A percentile compares a stretch with the other conserved stretches of the same genome.
phyloP scores from a whole-genome alignment of 2,329 filamentous ascomycete species.

The Neofusicoccum ribis region DNA sequence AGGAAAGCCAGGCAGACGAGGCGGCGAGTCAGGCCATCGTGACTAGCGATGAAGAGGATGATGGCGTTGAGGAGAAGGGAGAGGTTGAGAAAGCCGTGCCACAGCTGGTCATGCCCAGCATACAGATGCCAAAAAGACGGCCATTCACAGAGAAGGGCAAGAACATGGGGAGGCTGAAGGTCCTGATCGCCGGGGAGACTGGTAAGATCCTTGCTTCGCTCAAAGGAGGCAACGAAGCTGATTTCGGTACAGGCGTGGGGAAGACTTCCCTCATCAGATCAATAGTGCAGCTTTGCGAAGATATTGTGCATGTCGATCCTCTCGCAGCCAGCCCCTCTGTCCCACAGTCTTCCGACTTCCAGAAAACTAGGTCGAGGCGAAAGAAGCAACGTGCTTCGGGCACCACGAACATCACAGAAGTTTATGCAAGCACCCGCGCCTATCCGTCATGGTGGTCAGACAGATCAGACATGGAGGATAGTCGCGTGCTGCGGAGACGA shows the following conservation, averaged over 20 bases:
- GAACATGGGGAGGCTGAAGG: constrained; percentile 79
- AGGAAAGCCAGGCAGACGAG: constrained; percentile 57
- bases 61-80: constrained; percentile 35
- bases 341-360: constrained; percentile 26
- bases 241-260: constrained; percentile 63
- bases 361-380: constrained; percentile 29
- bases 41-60: constrained; percentile 59
- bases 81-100: constrained; percentile 52
- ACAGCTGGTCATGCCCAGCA: constrained; percentile 97
- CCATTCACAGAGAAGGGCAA: constrained; percentile 89
- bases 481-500: constrained; percentile 57
- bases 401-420: constrained; percentile 37
- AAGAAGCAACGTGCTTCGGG: constrained; percentile 21
- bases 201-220: constrained; percentile 50
- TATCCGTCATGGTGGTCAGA: constrained; percentile 85
- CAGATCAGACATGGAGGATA: constrained; percentile 64
- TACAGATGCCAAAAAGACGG: constrained; percentile 82
- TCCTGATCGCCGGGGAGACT: constrained; percentile 79
- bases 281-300: constrained; percentile 80
- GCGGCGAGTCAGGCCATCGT: constrained; percentile 55
- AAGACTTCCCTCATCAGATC: constrained; percentile 89
- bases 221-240: constrained; percentile 16
- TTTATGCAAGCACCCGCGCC: constrained; percentile 52
- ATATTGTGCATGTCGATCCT: constrained; percentile 91
- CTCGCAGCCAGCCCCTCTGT: constrained; percentile 37